Evolutionary conservation across 1,139 yeast genomes (phyloP), one percentile per base, ranked within the genome.

Genomic region (Tardiomyces digboiensis): DNA sequence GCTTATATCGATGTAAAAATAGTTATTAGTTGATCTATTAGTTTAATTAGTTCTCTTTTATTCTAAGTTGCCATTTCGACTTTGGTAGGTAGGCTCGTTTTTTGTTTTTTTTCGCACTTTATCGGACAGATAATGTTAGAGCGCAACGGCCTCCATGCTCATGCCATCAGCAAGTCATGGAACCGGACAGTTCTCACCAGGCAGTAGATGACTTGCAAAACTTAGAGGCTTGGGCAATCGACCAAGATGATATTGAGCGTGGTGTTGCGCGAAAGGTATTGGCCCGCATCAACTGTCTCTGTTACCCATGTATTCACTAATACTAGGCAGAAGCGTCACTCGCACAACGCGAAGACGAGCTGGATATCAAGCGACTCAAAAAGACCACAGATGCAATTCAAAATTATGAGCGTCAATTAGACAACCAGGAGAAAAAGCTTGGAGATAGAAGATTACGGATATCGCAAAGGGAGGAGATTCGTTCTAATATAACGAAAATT

Each of bases 201-300:
- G 33, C 33, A 16, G 33, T 26, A 13, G 33, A 26, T 8, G 33
- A 26, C 10, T 8, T 26, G 10, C 16, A 26, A 16, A 26, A 26
- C 10, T 8, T 26, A 16, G 33, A 8, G 4, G 33, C 33, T 3
- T 26, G 33, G 33, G 33, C 33, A 3, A 26, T 86, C 49, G 88
- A 84, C 53, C 97, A 89, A 60, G 79, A 75, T 46, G 80, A 79
- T 19, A 65, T 89, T 16, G 97, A 87, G 56, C 68, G 77, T 41
- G 68, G 75, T 48, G 82, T 89, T 37, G 87, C 88, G 14, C 70
- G 70, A 29, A 52, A 61, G 52, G 65, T 57, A 42, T 14, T 54
- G 33, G 19, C 13, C 8, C 21, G 16, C n/a, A 14, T 16, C 6
- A 7, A n/a, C 10, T 21, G 13, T 20, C 14, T 21, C 14, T 21